These are phyloP conservation scores for Ustulina deusta DNA, from an alignment of 2,329 filamentous ascomycete genomes.

Conservation along the genomic window DNA sequence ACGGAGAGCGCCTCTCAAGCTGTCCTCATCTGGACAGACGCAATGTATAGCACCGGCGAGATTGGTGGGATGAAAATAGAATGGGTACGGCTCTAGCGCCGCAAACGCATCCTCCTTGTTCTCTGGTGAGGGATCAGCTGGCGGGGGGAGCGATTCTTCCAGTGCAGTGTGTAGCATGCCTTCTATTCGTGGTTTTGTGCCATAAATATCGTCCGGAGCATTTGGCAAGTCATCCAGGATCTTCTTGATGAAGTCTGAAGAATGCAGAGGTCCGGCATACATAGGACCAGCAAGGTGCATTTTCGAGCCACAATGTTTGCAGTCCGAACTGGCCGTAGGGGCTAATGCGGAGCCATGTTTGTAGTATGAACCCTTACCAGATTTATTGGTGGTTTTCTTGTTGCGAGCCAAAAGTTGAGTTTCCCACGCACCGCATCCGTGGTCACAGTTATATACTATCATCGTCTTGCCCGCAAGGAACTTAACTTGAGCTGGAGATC, in stretches of 20 bases:
- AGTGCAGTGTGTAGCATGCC: conserved; percentile 92
- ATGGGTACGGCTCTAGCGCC: conserved; percentile 78
- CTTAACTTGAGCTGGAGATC: conserved; percentile 87
- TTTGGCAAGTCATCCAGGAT: conserved; percentile 79
- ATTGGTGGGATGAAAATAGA: conserved; percentile 84
- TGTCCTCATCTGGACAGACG: conserved; percentile 80
- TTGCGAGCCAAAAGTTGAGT: conserved; percentile 83
- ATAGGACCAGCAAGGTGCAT: conserved; percentile 93
- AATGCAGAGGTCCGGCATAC: conserved; percentile 92
- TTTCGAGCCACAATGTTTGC: conserved; percentile 85
- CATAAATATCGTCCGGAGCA: conserved; percentile 77
- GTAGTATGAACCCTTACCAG: conserved; percentile 75
- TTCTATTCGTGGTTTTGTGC: conserved; percentile 82
- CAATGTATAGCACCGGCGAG: conserved; percentile 84
- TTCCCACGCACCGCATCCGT: conserved; percentile 91
- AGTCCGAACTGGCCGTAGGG: conserved; percentile 74
- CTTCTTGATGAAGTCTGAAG: conserved; percentile 81
- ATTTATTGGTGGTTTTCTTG: conserved; percentile 75
- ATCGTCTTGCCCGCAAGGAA: conserved; percentile 92
- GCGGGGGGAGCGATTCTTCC: conserved; percentile 71
- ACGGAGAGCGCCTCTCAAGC: conserved; percentile 83
- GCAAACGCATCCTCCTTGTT: conserved; percentile 66
- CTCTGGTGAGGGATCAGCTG: conserved; percentile 44
- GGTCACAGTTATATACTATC: conserved; percentile 90
- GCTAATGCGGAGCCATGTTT: conserved; percentile 82